These are phyloP conservation scores for Nicotiana benthamiana DNA, from an alignment of 257 asterid species.

Conservation along the genomic window DNA sequence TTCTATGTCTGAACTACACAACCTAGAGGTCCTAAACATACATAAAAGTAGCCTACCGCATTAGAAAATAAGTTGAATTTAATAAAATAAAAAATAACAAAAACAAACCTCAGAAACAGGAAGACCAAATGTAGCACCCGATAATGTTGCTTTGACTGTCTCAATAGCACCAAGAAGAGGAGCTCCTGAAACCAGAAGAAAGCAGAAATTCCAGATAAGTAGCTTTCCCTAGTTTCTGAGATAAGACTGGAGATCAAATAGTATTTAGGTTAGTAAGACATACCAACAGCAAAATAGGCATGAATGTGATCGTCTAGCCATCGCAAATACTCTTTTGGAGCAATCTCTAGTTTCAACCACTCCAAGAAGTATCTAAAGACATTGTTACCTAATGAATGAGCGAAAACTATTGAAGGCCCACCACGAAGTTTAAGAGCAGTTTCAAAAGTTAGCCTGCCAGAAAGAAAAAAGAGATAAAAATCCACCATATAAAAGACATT, in stretches of 20 bases:
- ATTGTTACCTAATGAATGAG: constrained; percentile 94
- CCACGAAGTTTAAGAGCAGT: constrained; percentile 96
- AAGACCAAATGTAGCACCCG: constrained; percentile 84
- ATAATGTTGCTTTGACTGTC: constrained; percentile 70
- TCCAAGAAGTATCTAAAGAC: constrained; percentile 98
- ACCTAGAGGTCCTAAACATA: neutral
- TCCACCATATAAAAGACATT: neutral
- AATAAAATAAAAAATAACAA: neutral
- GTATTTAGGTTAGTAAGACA: constrained; percentile 25
- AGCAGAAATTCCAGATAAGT: constrained; percentile 13
- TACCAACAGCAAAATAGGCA: constrained; percentile 99
- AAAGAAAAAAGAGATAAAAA: constrained; percentile 19
- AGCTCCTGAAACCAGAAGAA: constrained; percentile 54
- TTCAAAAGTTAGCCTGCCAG: constrained; percentile 90
- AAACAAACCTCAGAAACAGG: constrained; percentile 85
- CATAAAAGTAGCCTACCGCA: neutral
- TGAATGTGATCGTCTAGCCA: constrained; percentile 97
- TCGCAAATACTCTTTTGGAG: constrained; percentile 71
- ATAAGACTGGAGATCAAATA: constrained; percentile 7
- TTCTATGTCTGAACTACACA: neutral
- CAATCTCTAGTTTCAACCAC: constrained; percentile 95
- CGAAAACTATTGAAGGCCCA: constrained; percentile 91
- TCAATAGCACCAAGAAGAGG: constrained; percentile 93
- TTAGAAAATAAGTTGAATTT: neutral
- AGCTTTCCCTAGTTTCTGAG: constrained; percentile 3